Evolutionary conservation across 129 eudicot species (phyloP).

Genomic region (Chrysanthemum seticuspe): DNA sequence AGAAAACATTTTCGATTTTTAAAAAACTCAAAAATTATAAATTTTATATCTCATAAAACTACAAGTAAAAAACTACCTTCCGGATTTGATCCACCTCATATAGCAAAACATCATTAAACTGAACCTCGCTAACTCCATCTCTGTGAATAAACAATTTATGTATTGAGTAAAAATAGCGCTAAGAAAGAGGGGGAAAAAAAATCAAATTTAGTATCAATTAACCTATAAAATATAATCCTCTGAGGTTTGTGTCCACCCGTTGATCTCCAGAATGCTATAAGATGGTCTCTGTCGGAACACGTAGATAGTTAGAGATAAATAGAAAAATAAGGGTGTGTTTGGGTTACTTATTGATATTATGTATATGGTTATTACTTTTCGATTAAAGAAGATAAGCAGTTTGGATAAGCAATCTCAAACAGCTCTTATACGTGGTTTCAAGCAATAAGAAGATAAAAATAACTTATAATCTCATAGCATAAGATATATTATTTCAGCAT

Average conservation of each 20-base stretch:
- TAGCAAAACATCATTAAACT: constrained; percentile 59
- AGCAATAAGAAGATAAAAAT: not conserved
- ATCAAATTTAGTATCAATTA: not conserved
- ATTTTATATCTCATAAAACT: not conserved
- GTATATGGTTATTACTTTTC: too few species aligned
- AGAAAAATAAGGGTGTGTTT: not conserved
- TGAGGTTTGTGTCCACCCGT: constrained; percentile 37
- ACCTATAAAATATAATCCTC: constrained; percentile 74
- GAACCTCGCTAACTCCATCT: constrained; percentile 89
- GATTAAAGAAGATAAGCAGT: too few species aligned
- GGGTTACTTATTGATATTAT: too few species aligned
- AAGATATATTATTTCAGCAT: not conserved
- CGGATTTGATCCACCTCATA: constrained; percentile 69
- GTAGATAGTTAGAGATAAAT: not conserved
- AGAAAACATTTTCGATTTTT: not conserved
- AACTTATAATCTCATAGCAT: not conserved
- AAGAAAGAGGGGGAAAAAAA: not conserved
- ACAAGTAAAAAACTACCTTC: constrained; percentile 30
- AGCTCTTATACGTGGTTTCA: too few species aligned
- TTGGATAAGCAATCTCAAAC: too few species aligned
- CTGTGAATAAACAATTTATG: constrained; percentile 28
- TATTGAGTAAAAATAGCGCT: not conserved
- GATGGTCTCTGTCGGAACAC: constrained; percentile 43
- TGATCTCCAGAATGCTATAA: constrained; percentile 32
- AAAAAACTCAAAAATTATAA: not conserved